phyloP scores from a whole-genome alignment of 2,329 filamentous ascomycete genomes.

The Albophoma yamanashiensis region DNA sequence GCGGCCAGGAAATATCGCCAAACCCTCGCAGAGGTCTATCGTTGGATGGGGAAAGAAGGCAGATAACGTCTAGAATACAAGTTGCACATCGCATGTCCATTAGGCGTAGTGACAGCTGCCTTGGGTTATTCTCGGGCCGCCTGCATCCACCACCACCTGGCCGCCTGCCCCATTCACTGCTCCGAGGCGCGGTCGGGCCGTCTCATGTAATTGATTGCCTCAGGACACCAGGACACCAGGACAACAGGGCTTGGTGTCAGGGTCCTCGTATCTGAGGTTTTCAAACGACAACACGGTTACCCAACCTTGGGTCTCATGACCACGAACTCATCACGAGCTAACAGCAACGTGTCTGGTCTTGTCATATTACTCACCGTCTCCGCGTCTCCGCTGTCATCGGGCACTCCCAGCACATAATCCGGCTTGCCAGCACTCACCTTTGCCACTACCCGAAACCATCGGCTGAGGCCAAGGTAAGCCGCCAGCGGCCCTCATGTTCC shows the following conservation, averaged over 20 bases:
- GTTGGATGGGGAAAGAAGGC: no score
- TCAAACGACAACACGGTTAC: background rate
- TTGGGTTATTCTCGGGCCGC: no score
- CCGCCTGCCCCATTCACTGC: background rate
- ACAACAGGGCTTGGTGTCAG: background rate
- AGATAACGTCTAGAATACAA: no score
- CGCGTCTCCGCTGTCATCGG: background rate
- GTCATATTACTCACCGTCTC: background rate
- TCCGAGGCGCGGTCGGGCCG: background rate
- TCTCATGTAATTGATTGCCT: background rate
- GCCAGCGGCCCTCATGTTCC: background rate
- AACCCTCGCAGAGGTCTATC: no score
- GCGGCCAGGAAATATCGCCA: no score
- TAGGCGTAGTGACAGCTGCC: no score
- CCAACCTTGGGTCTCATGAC: background rate
- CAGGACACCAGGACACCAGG: background rate
- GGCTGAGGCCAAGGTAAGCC: background rate
- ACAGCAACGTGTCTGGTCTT: no score
- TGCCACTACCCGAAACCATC: background rate
- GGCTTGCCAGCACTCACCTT: background rate
- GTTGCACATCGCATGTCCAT: no score
- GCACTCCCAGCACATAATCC: no score
- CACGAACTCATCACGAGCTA: background rate
- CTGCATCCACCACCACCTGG: no score
- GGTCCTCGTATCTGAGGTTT: background rate